Evolutionary conservation across 129 eudicot species (phyloP), one percentile per base, ranked within the genome.

Genomic region (Chrysanthemum seticuspe): DNA sequence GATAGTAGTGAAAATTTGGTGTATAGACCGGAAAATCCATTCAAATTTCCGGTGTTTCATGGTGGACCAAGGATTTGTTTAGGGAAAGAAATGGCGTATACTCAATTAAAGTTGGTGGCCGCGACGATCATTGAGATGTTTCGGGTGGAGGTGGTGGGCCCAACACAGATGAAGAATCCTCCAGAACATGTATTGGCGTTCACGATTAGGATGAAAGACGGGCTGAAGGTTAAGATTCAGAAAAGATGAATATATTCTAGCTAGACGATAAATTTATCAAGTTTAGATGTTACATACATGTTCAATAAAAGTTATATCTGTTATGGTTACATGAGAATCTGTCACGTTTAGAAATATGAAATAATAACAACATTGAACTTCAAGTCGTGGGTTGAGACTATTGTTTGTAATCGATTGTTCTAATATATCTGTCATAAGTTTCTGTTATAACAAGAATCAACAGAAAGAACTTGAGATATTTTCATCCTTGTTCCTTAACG

Each of bases 51-150:
- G 74, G 86, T 86, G 6, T 93, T 93, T 65, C 86, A 89, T 51
- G 96, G 86, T 7, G 98, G 97, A 2, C 88, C 90, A 4, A 84
- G 97, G 68, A 59, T 86, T 44, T 93, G 98, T 70, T 75, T 90
- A 0, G 98, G 98, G 53, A 89, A 83, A 66, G 96, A 93, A 2
- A 85, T 93, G 97, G 96, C 97, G 27, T 89, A 83, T 70, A 82
- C 82, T 14, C 98, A 93, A 78, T 87, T 93, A 96, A 93, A 93
- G 81, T 58, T 87, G 31, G 77, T 93, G 44, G 98, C 88, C 0
- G 95, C 98, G 0, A 68, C 83, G 10, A 71, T 93, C 4, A 68
- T 90, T 5, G 95, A 87, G 61, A 77, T 55, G 68, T 89, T 85
- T 83, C 19, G 50, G 54, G 29, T 90, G 60, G 79, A 75, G 34